These are phyloP conservation scores for Calonectria hawksworthii DNA, from an alignment of 2,329 filamentous ascomycete species.

Conservation along the genomic window DNA sequence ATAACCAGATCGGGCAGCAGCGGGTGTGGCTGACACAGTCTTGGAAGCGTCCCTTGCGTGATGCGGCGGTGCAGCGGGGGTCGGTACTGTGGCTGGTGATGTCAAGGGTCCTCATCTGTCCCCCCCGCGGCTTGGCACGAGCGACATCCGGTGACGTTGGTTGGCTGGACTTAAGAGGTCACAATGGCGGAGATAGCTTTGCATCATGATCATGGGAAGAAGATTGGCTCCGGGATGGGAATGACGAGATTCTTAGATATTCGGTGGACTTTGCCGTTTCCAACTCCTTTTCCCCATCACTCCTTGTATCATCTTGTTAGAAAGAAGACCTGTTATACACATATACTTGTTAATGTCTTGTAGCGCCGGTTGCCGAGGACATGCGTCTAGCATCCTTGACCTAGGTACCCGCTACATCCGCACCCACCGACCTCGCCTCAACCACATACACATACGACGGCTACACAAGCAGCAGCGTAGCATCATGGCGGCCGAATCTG, in stretches of 20 bases:
- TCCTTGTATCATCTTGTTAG: background rate
- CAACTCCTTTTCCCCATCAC: too few species aligned
- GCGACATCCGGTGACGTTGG: background rate
- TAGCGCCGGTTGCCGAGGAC: background rate
- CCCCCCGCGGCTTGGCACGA: constrained; percentile 4
- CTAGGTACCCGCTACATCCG: constrained; percentile 7
- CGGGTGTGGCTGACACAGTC: constrained; percentile 4
- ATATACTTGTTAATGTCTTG: background rate
- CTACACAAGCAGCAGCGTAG: background rate
- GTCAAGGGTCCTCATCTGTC: background rate
- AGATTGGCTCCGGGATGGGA: background rate
- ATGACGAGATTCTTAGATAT: background rate
- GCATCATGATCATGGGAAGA: background rate
- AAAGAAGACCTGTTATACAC: background rate
- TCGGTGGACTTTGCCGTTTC: background rate
- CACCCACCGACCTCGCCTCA: background rate
- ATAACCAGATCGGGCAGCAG: background rate
- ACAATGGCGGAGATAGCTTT: constrained; percentile 13
- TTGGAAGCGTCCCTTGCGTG: background rate
- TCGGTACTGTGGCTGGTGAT: background rate
- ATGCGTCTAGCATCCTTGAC: background rate
- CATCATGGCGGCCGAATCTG: constrained; percentile 17
- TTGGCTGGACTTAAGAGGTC: constrained; percentile 16
- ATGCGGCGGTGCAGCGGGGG: background rate
- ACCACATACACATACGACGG: background rate